These are phyloP conservation scores for Fusarium nisikadoi DNA, from an alignment of 2,329 filamentous ascomycete species.

Conservation along the genomic window DNA sequence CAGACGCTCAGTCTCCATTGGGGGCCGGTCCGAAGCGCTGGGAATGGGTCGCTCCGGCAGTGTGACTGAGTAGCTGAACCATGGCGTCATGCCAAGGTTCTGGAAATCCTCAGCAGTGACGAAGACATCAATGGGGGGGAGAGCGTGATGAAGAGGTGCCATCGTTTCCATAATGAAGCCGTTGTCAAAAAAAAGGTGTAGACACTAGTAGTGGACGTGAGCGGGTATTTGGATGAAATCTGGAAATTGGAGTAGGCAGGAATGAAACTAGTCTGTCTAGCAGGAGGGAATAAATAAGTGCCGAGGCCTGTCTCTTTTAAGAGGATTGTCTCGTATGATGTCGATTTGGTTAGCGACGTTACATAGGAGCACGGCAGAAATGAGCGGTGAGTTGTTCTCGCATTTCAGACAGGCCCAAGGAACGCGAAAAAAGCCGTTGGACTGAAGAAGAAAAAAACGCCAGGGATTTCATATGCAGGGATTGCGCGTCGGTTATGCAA, in stretches of 20 bases:
- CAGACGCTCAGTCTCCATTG: slow-evolving; percentile 29
- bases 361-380: slow-evolving; percentile 29
- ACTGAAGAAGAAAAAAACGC: background rate
- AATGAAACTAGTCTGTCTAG: background rate
- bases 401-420: background rate
- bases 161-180: slow-evolving; percentile 29
- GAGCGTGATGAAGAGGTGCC: slow-evolving; percentile 14
- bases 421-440: slow-evolving; percentile 28
- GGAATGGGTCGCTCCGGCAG: slow-evolving; percentile 27
- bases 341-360: slow-evolving; percentile 19
- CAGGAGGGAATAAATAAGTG: background rate
- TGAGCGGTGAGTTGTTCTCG: slow-evolving; percentile 26
- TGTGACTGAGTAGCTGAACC: slow-evolving; percentile 37
- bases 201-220: background rate
- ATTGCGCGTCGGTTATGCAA: background rate
- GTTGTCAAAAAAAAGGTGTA: background rate
- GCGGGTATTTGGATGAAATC: background rate
- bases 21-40: slow-evolving; percentile 16
- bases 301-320: slow-evolving; percentile 17
- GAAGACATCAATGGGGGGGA: slow-evolving; percentile 13
- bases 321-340: slow-evolving; percentile 15
- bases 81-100: slow-evolving; percentile 30
- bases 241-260: background rate
- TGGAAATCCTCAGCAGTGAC: slow-evolving; percentile 15
- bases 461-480: background rate